Evolutionary conservation across 2,329 filamentous ascomycete genomes (phyloP).

Genomic region (Zymoseptoria crescenta): DNA sequence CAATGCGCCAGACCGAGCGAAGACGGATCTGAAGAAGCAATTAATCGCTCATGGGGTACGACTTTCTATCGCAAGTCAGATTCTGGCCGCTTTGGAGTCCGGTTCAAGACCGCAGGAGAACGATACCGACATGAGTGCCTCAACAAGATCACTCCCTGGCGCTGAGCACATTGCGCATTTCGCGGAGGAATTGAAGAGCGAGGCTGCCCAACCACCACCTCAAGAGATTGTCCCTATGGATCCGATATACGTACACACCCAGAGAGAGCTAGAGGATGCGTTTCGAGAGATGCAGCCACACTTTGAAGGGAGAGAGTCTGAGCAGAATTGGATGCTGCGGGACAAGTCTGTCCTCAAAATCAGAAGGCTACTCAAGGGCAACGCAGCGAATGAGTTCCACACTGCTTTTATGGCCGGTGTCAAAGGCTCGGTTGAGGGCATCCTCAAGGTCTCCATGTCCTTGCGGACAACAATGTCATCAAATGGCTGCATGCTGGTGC

Average conservation of each 20-base stretch:
- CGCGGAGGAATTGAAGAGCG: slow-evolving; percentile 36
- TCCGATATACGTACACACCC: slow-evolving; percentile 73
- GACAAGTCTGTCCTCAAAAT: slow-evolving; percentile 74
- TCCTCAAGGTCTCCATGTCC: slow-evolving; percentile 76
- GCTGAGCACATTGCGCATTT: slow-evolving; percentile 38
- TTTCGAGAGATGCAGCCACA: slow-evolving; percentile 70
- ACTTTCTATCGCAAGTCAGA: slow-evolving; percentile 74
- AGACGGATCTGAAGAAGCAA: slow-evolving; percentile 81
- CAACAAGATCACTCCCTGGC: slow-evolving; percentile 35
- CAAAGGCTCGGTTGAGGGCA: slow-evolving; percentile 72
- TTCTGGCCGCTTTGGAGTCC: slow-evolving; percentile 48
- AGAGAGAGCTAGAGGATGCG: slow-evolving; percentile 79
- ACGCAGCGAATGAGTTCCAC: slow-evolving; percentile 69
- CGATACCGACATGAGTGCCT: slow-evolving; percentile 31
- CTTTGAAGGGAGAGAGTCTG: slow-evolving; percentile 83
- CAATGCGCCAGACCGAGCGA: slow-evolving; percentile 71
- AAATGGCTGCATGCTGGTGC: slow-evolving; percentile 73
- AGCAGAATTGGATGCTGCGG: slow-evolving; percentile 82
- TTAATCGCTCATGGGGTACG: slow-evolving; percentile 77
- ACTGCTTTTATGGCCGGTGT: slow-evolving; percentile 62
- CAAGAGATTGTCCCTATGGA: slow-evolving; percentile 62
- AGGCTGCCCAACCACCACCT: slow-evolving; percentile 52
- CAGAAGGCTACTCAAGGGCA: slow-evolving; percentile 72
- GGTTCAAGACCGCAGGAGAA: slow-evolving; percentile 18
- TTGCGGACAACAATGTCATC: slow-evolving; percentile 84